A percentile compares a stretch with the other conserved stretches of the same genome.
Evolutionary conservation across 1,284 basidiomycete species (phyloP).

Genomic region (Malassezia globosa): DNA sequence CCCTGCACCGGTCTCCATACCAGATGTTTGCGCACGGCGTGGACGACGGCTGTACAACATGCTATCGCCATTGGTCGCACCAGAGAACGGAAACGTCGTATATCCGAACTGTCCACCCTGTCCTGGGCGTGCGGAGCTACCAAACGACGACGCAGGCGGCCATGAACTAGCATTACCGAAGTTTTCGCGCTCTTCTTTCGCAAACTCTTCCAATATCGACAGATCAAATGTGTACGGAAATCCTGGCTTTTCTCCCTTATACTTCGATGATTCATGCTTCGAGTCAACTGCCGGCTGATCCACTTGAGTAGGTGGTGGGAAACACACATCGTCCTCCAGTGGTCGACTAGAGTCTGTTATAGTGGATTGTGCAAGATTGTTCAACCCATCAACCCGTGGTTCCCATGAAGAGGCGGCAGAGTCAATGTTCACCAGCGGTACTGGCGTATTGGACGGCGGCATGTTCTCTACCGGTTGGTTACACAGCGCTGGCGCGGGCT

Average conservation of each 20-base stretch:
- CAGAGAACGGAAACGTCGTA: constrained; percentile 10
- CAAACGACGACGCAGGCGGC: constrained; percentile 14
- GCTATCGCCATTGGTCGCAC: constrained; percentile 33
- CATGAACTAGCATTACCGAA: constrained; percentile 21
- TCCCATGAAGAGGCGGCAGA: not conserved
- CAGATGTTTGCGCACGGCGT: constrained; percentile 24
- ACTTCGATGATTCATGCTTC: not conserved
- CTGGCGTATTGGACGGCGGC: not conserved
- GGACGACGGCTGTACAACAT: constrained; percentile 43
- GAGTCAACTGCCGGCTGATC: constrained; percentile 1
- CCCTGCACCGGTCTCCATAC: constrained; percentile 20
- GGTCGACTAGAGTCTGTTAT: not conserved
- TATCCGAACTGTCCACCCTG: not conserved
- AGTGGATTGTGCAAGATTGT: constrained; percentile 7
- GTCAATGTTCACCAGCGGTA: not conserved
- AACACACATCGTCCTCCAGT: constrained; percentile 43
- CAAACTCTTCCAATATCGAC: constrained; percentile 34
- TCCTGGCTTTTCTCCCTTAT: constrained; percentile 21
- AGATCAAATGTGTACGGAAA: constrained; percentile 44
- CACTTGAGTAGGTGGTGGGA: constrained; percentile 27
- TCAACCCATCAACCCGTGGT: not conserved
- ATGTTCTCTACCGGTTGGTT: not conserved
- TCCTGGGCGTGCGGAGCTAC: not conserved
- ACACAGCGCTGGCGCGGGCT: not conserved
- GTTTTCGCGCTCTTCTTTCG: constrained; percentile 34